These are phyloP conservation scores for Chenopodium album DNA, from an alignment of 148 eudicot genomes.

Conservation along the genomic window DNA sequence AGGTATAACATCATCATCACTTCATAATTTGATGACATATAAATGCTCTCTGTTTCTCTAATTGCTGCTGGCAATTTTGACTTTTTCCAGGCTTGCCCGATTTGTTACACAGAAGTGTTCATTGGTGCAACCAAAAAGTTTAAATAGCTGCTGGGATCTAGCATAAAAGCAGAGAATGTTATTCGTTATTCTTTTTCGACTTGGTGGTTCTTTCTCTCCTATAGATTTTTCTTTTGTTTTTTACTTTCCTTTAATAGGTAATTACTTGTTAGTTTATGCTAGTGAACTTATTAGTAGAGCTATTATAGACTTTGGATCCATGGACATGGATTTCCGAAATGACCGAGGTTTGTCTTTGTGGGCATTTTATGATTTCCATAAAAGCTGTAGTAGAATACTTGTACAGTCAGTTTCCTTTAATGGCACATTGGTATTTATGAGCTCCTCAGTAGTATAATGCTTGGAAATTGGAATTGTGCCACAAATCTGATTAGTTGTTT, in stretches of 20 bases:
- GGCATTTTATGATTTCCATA: not conserved
- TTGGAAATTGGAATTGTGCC: not conserved
- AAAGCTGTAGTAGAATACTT: not conserved
- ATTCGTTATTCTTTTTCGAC: conserved; percentile 16
- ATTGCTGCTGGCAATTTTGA: not conserved
- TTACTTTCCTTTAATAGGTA: not conserved
- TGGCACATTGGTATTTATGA: not conserved
- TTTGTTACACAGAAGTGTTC: conserved; percentile 11
- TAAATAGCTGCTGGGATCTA: conserved; percentile 2
- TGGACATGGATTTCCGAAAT: not conserved
- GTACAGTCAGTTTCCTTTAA: conserved; percentile 2
- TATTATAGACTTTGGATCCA: conserved; percentile 11
- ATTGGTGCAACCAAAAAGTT: not conserved
- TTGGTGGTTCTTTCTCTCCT: not conserved
- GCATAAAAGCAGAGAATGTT: not conserved
- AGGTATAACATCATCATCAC: conserved; percentile 34
- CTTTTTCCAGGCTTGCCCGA: conserved; percentile 64
- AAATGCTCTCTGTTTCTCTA: not conserved
- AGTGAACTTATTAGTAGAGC: conserved; percentile 10
- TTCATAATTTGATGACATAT: not conserved
- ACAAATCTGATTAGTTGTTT: no score
- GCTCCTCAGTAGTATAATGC: not conserved
- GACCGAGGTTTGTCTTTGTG: conserved; percentile 7
- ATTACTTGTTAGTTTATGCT: not conserved
- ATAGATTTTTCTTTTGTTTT: not conserved